A percentile compares a stretch with the other conserved stretches of the same genome.
phyloP scores from a whole-genome alignment of 805 yeast species.

The Ogataea henricii region DNA sequence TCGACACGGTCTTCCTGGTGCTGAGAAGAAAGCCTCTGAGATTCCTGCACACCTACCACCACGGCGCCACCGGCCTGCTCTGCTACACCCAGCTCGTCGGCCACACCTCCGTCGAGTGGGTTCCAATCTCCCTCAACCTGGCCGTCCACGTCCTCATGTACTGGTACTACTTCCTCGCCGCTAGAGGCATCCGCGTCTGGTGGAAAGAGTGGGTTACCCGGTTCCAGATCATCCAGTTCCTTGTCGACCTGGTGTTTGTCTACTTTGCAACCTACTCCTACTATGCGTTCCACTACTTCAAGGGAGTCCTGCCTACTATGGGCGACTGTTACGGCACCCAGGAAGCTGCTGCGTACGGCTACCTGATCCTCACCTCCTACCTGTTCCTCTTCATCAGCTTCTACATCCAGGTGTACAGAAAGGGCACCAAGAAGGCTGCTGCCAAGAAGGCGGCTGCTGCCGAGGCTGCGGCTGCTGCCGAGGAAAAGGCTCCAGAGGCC shows the following conservation, averaged over 20 bases:
- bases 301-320: slow-evolving; percentile 63
- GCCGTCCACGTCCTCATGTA: slow-evolving; percentile 96
- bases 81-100: slow-evolving; percentile 95
- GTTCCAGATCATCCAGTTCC: slow-evolving; percentile 90
- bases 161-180: slow-evolving; percentile 92
- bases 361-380: slow-evolving; percentile 83
- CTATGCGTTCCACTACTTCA: slow-evolving; percentile 70
- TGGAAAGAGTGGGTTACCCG: slow-evolving; percentile 99
- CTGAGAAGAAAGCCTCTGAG: slow-evolving; percentile 88
- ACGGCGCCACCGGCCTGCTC: slow-evolving; percentile 94
- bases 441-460: slow-evolving; percentile 20
- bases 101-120: slow-evolving; percentile 91
- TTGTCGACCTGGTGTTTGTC: slow-evolving; percentile 85
- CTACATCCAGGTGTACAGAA: slow-evolving; percentile 84
- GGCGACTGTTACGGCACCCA: slow-evolving; percentile 93
- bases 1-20: slow-evolving; percentile 90
- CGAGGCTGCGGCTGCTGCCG: slow-evolving; percentile 7
- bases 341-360: slow-evolving; percentile 91
- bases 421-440: slow-evolving; percentile 34
- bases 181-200: slow-evolving; percentile 95
- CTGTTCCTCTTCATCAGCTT: slow-evolving; percentile 88
- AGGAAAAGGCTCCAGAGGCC: slow-evolving; percentile 24
- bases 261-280: slow-evolving; percentile 93
- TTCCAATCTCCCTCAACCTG: slow-evolving; percentile 84
- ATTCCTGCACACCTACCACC: slow-evolving; percentile 94